Conservation (phyloP, 2,329 filamentous ascomycete genomes). For the Penicillium expansum region DNA sequence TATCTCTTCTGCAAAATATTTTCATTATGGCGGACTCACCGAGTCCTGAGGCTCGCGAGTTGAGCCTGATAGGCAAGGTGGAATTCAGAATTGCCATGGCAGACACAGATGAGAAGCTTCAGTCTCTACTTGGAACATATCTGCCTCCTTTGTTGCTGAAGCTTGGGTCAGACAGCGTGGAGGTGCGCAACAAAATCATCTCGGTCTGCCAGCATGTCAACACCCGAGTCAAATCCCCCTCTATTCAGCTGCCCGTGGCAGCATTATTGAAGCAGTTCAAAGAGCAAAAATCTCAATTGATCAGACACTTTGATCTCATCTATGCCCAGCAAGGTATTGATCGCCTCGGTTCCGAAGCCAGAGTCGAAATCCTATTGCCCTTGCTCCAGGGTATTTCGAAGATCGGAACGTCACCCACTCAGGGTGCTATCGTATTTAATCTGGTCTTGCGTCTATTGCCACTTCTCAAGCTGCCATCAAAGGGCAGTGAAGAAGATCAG, state of each 20-base stretch:
- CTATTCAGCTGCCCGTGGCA: constrained; percentile 78
- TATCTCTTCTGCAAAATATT: not conserved
- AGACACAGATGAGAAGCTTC: constrained; percentile 78
- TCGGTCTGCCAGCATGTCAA: constrained; percentile 70
- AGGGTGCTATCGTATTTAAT: constrained; percentile 71
- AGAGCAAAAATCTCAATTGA: constrained; percentile 66
- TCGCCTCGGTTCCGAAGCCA: constrained; percentile 59
- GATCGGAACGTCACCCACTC: constrained; percentile 52
- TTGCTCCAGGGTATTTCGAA: constrained; percentile 66
- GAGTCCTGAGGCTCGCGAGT: constrained; percentile 61
- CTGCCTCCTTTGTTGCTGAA: constrained; percentile 81
- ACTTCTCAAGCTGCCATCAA: constrained; percentile 63
- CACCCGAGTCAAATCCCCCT: constrained; percentile 58
- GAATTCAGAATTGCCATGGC: constrained; percentile 81
- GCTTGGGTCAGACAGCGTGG: constrained; percentile 72
- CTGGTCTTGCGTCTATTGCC: constrained; percentile 74
- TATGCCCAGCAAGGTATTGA: constrained; percentile 84
- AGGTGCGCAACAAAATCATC: constrained; percentile 77
- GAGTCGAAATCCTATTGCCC: constrained; percentile 69
- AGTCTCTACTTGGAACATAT: constrained; percentile 73
- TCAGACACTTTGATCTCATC: constrained; percentile 83
- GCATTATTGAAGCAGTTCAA: constrained; percentile 88
- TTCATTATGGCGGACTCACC: constrained; percentile 35
- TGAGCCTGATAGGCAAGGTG: constrained; percentile 78
- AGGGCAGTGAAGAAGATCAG: constrained; percentile 75